These are phyloP conservation scores for Monosporascus ibericus DNA, from an alignment of 2,329 filamentous ascomycete species.

Conservation along the genomic window DNA sequence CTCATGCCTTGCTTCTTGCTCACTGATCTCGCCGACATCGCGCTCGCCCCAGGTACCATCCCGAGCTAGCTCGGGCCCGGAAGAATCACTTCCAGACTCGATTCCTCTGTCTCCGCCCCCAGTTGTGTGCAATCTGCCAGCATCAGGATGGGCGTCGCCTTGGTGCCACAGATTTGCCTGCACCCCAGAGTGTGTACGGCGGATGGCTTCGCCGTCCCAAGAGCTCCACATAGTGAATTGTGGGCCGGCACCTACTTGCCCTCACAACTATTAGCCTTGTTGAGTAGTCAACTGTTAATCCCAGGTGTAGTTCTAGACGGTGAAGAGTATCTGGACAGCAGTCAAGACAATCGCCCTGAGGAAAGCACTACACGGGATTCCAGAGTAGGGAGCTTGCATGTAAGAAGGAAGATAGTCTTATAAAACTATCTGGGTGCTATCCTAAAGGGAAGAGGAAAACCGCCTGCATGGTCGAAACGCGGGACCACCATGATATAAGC, in stretches of 20 bases:
- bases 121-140: slow-evolving; percentile 3
- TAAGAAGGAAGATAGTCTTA: too few relatives aligned
- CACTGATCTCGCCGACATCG: slow-evolving; percentile 27
- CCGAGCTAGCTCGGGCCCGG: slow-evolving; percentile 1
- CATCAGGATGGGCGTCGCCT: slow-evolving; percentile 14
- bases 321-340: too few relatives aligned
- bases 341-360: too few relatives aligned
- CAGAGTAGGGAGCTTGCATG: too few relatives aligned
- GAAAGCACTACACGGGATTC: too few relatives aligned
- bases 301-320: too few relatives aligned
- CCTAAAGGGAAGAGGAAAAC: too few relatives aligned
- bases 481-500: too few relatives aligned
- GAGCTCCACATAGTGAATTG: slow-evolving; percentile 25
- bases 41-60: slow-evolving; percentile 33
- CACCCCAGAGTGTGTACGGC: slow-evolving; percentile 25
- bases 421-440: too few relatives aligned
- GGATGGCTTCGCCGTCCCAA: slow-evolving; percentile 26
- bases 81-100: slow-evolving; percentile 6
- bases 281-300: too few relatives aligned
- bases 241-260: not conserved
- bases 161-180: slow-evolving; percentile 19
- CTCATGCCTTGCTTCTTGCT: slow-evolving; percentile 28
- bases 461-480: too few relatives aligned
- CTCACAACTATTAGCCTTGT: not conserved
- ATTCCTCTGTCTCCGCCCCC: not conserved